phyloP scores from a whole-genome alignment of 371 early-diverging fungal genomes.

The Saksenaea vasiformis region DNA sequence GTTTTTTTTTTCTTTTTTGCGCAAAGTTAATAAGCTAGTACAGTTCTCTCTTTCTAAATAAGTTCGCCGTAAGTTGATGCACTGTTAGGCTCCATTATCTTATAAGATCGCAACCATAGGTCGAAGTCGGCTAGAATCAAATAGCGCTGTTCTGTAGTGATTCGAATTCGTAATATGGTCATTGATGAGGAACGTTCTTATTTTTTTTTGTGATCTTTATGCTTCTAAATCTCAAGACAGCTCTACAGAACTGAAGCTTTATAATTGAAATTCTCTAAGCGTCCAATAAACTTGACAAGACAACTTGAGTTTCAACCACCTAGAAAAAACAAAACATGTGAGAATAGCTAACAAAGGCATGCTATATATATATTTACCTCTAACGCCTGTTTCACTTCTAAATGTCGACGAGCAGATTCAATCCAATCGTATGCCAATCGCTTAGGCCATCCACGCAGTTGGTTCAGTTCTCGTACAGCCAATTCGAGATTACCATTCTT shows the following conservation, averaged over 20 bases:
- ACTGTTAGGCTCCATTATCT: too few relatives aligned
- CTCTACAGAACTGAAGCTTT: neutral
- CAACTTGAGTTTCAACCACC: conserved; percentile 24
- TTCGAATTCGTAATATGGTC: neutral
- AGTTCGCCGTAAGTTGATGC: too few relatives aligned
- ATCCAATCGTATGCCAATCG: conserved; percentile 88
- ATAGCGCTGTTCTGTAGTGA: too few relatives aligned
- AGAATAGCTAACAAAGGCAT: conserved; percentile 1
- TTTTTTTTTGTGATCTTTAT: neutral
- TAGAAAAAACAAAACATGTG: neutral
- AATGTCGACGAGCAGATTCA: conserved; percentile 68
- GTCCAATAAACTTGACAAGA: conserved; percentile 24
- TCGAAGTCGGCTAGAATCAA: too few relatives aligned
- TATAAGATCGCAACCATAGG: too few relatives aligned
- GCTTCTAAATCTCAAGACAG: neutral
- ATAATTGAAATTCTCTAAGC: conserved; percentile 9
- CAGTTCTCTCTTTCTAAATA: too few relatives aligned
- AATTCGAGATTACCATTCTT: conserved; percentile 74
- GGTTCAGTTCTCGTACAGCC: conserved; percentile 89
- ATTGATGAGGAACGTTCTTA: neutral
- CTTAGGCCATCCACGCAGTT: conserved; percentile 90
- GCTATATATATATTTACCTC: conserved; percentile 39
- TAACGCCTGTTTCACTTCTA: conserved; percentile 87
- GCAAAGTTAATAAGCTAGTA: too few relatives aligned
- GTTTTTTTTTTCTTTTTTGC: too few relatives aligned